Evolutionary conservation across 202 grass and related monocot species (phyloP).

Genomic region (Carex sylvatica): DNA sequence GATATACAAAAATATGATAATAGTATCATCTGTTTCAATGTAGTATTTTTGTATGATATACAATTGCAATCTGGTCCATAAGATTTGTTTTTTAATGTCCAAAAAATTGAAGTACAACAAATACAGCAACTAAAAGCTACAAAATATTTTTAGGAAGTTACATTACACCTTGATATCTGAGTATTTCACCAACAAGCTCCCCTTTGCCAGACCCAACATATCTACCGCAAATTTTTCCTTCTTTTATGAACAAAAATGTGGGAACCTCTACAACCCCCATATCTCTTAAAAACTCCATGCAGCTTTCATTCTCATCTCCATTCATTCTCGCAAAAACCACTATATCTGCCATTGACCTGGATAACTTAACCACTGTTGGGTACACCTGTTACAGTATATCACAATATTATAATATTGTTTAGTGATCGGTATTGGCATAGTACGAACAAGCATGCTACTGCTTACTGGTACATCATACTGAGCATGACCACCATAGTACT

Average conservation of each 20-base stretch:
- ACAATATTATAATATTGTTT: neutral
- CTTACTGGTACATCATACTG: neutral
- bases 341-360: slow-evolving; percentile 56
- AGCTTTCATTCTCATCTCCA: slow-evolving; percentile 95
- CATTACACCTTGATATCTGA: slow-evolving; percentile 73
- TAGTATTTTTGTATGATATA: neutral
- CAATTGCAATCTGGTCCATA: neutral
- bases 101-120: neutral
- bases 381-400: slow-evolving; percentile 44
- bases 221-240: slow-evolving; percentile 57
- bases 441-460: neutral
- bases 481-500: neutral
- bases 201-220: slow-evolving; percentile 88
- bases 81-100: neutral
- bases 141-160: slow-evolving; percentile 38
- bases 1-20: slow-evolving; percentile 16
- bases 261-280: slow-evolving; percentile 89
- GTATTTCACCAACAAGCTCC: slow-evolving; percentile 92
- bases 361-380: slow-evolving; percentile 85
- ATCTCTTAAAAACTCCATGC: slow-evolving; percentile 77
- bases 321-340: slow-evolving; percentile 91
- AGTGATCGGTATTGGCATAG: neutral
- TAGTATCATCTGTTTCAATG: neutral
- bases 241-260: slow-evolving; percentile 90
- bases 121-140: neutral